phyloP scores from a whole-genome alignment of 768 basidiomycete genomes.

The Tricholoma furcatifolium region DNA sequence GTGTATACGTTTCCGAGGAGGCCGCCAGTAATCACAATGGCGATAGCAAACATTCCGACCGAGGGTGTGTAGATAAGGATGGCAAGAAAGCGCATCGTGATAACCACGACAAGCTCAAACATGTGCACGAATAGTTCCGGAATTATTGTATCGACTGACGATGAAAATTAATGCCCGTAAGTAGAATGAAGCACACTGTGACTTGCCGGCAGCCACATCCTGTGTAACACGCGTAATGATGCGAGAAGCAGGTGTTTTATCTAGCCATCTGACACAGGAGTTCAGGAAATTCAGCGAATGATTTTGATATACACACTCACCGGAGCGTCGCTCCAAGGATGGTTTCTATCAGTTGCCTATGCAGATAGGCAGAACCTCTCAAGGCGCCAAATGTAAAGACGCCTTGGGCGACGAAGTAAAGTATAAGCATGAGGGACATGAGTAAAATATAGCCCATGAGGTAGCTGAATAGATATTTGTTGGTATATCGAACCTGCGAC shows the following conservation, averaged over 20 bases:
- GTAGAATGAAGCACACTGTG: too few species aligned
- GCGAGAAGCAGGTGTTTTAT: slow-evolving; percentile 43
- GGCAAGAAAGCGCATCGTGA: slow-evolving; percentile 13
- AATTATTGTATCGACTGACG: slow-evolving; percentile 46
- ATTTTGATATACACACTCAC: slow-evolving; percentile 30
- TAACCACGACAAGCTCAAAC: slow-evolving; percentile 9
- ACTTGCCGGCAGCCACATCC: slow-evolving; percentile 52
- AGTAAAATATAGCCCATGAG: slow-evolving; percentile 33
- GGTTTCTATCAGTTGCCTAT: slow-evolving; percentile 46
- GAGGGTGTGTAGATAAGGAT: slow-evolving; percentile 13
- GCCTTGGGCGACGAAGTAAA: slow-evolving; percentile 30
- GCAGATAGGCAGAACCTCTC: slow-evolving; percentile 53
- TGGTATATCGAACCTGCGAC: too few species aligned
- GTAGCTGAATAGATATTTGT: slow-evolving; percentile 35
- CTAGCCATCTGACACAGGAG: slow-evolving; percentile 38
- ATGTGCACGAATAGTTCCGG: slow-evolving; percentile 20
- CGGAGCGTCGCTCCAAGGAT: slow-evolving; percentile 59
- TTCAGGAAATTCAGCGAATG: too few species aligned
- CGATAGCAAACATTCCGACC: slow-evolving; percentile 4
- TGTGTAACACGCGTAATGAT: slow-evolving; percentile 67
- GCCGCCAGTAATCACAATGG: slow-evolving; percentile 32
- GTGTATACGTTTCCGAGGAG: slow-evolving; percentile 41
- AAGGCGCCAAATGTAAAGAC: slow-evolving; percentile 44
- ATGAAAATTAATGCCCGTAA: too few species aligned
- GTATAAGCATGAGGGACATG: slow-evolving; percentile 27